A percentile compares a stretch with the other conserved stretches of the same genome.
Conservation (phyloP, 2,329 filamentous ascomycete genomes). For the Fusarium coffeatum region DNA sequence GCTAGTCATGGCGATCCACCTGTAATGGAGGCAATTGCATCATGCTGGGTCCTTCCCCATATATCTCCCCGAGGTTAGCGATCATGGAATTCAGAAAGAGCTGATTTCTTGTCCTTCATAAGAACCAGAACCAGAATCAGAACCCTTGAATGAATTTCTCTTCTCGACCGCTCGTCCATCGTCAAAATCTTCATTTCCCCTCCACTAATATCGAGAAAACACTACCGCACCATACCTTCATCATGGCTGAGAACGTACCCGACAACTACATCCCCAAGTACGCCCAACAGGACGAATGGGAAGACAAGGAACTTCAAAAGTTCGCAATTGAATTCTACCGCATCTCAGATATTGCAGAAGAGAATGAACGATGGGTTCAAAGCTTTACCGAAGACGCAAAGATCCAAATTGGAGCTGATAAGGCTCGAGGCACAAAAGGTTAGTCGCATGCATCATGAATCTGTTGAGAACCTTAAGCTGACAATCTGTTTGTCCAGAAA, state of each 20-base stretch:
- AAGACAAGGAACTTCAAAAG: slow-evolving; percentile 49
- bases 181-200: background rate
- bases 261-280: slow-evolving; percentile 50
- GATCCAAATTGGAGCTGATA: slow-evolving; percentile 56
- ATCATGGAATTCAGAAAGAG: slow-evolving; percentile 17
- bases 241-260: slow-evolving; percentile 35
- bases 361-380: slow-evolving; percentile 58
- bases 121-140: background rate
- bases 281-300: slow-evolving; percentile 46
- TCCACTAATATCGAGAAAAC: background rate
- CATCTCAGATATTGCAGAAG: slow-evolving; percentile 56
- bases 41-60: slow-evolving; percentile 30
- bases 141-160: background rate
- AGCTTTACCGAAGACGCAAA: slow-evolving; percentile 57
- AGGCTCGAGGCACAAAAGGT: slow-evolving; percentile 53
- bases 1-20: slow-evolving; percentile 34
- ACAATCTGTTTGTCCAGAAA: slow-evolving; percentile 49
- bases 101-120: slow-evolving; percentile 3
- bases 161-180: background rate
- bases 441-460: slow-evolving; percentile 19
- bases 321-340: slow-evolving; percentile 60
- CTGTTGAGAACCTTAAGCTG: slow-evolving; percentile 6
- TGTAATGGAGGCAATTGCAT: slow-evolving; percentile 33
- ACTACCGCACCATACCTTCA: background rate
- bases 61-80: slow-evolving; percentile 16